Base-by-base conservation (phyloP, 768 basidiomycete species). In the Serendipita vermifera region DNA sequence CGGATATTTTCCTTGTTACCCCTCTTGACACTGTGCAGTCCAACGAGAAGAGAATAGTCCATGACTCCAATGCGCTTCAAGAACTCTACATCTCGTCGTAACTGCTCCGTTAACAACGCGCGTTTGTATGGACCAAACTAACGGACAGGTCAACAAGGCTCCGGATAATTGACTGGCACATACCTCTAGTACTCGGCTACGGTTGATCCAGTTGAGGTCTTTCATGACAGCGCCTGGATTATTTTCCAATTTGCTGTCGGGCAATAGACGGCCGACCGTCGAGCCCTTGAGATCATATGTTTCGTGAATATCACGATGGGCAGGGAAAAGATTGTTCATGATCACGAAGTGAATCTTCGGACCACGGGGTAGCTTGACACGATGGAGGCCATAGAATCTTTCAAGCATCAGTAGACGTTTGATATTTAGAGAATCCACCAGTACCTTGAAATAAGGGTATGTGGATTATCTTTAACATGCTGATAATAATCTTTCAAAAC, bases 281-380 rank as follows among this genome's bases (percentile, higher is more conserved):
- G 86, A 89, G 2, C 93, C 94, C 67, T 99, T 98, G 61, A 98
- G 75, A 68, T 99, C 94, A 65, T 87, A 98, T 29, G 93, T 94
- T 73, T 97, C 96, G 69, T 99, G 96, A 38, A 98, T 77, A 67
- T 99, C 96, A 61, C 90, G 82, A 70, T 98, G 94, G 0, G 96
- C 85, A 0, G 96, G 94, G 71, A 99, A 97, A 27, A 99, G 77
- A 68, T 99, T 99, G 74, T 98, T 99, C 92, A 98, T 97, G 70
- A 99, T 96, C 56, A 98, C 91, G 66, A 99, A 99, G 68, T 99
- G 96, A 55, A 99, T 99, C 72, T 99, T 99, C 40, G 77, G 73
- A 0, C 96, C 96, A 33, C 79, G 76, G 0, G 96, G 96, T 0
- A 99, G 78, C 72, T 99, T 99, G 58, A 99, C 96, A 56, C 96